Evolutionary conservation across 2,329 filamentous ascomycete species (phyloP).

Genomic region (Botrytis galanthina): DNA sequence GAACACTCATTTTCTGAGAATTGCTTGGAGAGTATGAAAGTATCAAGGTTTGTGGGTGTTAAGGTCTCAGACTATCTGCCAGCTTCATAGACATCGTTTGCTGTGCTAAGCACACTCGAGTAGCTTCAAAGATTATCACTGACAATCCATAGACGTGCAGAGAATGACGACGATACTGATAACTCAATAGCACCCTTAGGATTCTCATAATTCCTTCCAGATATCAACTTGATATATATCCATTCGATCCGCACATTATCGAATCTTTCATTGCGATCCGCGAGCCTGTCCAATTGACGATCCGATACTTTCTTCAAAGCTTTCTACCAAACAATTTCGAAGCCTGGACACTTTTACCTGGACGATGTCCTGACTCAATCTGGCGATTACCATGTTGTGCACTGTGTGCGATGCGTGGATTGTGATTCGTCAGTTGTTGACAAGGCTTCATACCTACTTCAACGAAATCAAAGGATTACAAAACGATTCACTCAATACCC

Average conservation of each 20-base stretch:
- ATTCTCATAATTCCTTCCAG: neutral
- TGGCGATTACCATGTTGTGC: neutral
- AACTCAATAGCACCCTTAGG: neutral
- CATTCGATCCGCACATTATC: neutral
- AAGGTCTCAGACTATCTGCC: no score
- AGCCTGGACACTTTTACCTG: neutral
- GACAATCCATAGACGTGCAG: neutral
- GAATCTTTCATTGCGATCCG: neutral
- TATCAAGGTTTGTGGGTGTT: neutral
- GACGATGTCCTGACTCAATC: neutral
- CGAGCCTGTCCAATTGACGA: neutral
- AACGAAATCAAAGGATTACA: neutral
- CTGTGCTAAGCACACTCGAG: neutral
- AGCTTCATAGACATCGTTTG: neutral
- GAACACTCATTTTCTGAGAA: neutral
- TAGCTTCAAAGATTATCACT: slow-evolving; percentile 3
- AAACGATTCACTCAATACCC: neutral
- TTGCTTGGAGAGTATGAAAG: neutral
- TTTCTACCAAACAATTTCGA: neutral
- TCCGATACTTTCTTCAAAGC: neutral
- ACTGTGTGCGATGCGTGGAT: neutral
- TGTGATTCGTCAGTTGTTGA: neutral
- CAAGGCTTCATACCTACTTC: neutral
- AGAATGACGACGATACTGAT: neutral
- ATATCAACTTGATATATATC: neutral